Evolutionary conservation across 2,329 filamentous ascomycete genomes (phyloP), one percentile per base, ranked within the genome.

Genomic region (Pyrenophora tritici-repentis): DNA sequence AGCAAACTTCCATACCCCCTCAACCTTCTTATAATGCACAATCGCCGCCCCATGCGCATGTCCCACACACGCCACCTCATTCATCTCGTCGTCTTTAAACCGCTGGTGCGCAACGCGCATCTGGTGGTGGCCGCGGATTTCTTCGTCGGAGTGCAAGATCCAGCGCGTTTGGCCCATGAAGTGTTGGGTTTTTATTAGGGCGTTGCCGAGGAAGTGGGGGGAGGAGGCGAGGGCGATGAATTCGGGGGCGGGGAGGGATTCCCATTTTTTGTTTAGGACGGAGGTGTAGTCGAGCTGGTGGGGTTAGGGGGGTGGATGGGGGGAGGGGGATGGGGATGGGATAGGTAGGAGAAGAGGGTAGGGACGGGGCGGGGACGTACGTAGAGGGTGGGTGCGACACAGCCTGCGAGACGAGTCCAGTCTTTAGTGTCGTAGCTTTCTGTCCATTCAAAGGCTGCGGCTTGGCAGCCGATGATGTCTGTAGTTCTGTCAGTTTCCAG

Each of bases 381-480:
- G 16, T 29, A 12, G 22, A 54, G 51, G 14, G 26, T 37, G 3
- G 51, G 46, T 13, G 51, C 46, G 32, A 50, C 17, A 6, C 46
- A 50, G 42, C 29, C 31, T 5, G 31, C 22, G 13, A 54, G 46
- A 16, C 51, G 51, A n/a, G 36, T 29, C 51, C 51, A 54, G 13
- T 50, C 51, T 34, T 54, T 54, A n/a, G 34, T 54, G 13, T 54
- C 51, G 17, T 41, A 54, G 22, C 51, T 54, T 20, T 54, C 51
- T 32, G 51, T 40, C 51, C 51, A 54, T 37, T 54, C 51, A n/a
- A 46, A 50, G 2, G 37, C 16, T 4, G 46, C 45, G 17, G 38
- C 38, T 35, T 54, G 45, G 13, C 51, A 54, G 9, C 26, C 50
- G 14, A 48, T 12, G 17, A 51, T 26, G 4, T 51, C 48, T 51